phyloP scores from a whole-genome alignment of 1,139 yeast species.

The Blastobotrys ciferrii region DNA sequence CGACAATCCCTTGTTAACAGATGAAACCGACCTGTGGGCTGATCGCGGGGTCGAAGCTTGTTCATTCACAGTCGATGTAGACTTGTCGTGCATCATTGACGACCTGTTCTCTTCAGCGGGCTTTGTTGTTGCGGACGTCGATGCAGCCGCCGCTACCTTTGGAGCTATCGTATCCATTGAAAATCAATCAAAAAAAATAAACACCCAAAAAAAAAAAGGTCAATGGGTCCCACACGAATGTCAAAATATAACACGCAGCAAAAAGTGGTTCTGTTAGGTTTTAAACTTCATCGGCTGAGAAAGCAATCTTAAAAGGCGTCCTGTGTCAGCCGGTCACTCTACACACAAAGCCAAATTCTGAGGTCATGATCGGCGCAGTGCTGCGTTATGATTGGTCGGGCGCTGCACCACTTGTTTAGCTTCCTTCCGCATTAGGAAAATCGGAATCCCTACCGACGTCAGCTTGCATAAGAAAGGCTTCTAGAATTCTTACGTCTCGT shows the following conservation, averaged over 20 bases:
- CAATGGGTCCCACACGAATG: background rate
- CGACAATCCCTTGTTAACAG: conserved; percentile 15
- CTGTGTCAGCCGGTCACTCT: conserved; percentile 5
- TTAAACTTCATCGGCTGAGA: background rate
- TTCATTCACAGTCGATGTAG: background rate
- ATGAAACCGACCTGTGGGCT: background rate
- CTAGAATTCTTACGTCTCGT: too few relatives aligned
- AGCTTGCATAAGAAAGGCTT: background rate
- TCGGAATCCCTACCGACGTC: conserved; percentile 1
- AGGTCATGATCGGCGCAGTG: conserved; percentile 5
- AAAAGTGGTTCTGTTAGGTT: background rate
- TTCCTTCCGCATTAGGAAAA: background rate
- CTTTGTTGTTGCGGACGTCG: background rate
- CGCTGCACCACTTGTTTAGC: background rate
- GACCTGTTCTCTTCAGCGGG: background rate
- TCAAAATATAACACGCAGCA: background rate
- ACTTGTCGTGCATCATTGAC: background rate
- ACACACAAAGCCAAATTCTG: conserved; percentile 5
- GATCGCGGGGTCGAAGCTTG: background rate
- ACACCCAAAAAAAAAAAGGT: background rate
- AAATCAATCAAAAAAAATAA: background rate
- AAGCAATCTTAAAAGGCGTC: conserved; percentile 5
- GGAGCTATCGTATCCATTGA: conserved; percentile 1
- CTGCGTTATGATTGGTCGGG: conserved; percentile 1
- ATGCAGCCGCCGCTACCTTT: conserved; percentile 5